Base-by-base conservation (phyloP, 2,329 filamentous ascomycete genomes). In the Fusarium pseudograminearum region DNA sequence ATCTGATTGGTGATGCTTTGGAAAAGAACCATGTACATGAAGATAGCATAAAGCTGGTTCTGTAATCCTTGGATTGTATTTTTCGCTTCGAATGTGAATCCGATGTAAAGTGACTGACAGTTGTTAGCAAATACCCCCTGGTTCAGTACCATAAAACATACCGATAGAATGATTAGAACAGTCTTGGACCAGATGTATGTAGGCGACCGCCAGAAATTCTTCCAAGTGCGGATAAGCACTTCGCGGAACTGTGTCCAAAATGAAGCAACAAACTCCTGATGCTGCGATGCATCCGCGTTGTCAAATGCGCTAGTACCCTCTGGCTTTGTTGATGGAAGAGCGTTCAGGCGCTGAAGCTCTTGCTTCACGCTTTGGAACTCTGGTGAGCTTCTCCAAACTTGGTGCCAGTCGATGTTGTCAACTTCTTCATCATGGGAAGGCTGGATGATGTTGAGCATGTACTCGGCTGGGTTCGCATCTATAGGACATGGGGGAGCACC, bases 1-100 rank as follows among this genome's bases (percentile, higher is more conserved):
- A 89, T 87, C 65, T 90, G 87, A 63, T 89, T 85, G 7, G 85
- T 84, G 34, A 90, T 48, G 24, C 69, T 74, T 48, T 86, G 86
- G 74, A 92, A 92, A 74, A 92, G 87, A n/a, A 88, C 91, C 65
- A 87, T 80, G 47, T 90, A 80, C 87, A 91, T 89, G 78, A 92
- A 92, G 46, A 91, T 87, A 57, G 84, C 83, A 74, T 91, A 92
- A 72, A 92, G 84, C 47, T 90, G 87, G 75, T 91, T 90, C 72
- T 91, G 89, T 4, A 92, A 81, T 6, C 90, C 90, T 65, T 90
- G 87, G 15, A 88, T 80, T 1, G 84, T 73, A 4, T 75, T 76
- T 4, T 72, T 87, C 69, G 85, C 86, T 12, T 83, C 89, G 76
- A 91, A 90, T 2, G 86, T 89, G 75, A 91, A 90, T 3, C 89